Evolutionary conservation across 2,329 filamentous ascomycete species (phyloP), one percentile per base, ranked within the genome.

Genomic region (Rhynchosporium secalis): DNA sequence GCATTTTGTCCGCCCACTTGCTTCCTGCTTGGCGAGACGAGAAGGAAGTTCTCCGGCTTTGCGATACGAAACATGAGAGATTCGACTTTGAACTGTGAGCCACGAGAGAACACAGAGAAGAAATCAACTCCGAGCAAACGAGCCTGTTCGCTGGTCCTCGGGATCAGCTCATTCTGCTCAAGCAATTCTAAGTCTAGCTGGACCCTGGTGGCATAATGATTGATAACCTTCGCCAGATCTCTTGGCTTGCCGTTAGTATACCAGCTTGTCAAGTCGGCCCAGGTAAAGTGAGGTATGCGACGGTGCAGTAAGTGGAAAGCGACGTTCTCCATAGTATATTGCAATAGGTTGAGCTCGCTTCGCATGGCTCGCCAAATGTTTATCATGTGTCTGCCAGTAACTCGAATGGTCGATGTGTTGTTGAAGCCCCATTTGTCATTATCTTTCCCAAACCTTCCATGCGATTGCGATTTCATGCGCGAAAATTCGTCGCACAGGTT

Each of bases 51-150:
- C 75, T 99, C 95, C 0, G 95, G 93, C 74, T 99, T 99, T 48
- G 95, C 94, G 69, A 99, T 97, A 48, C 95, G 87, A 72, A 98
- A 97, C 95, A 99, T 98, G 70, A 97, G 87, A 1, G 94, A 97
- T 76, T 99, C 95, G 46, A 99, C 95, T 75, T 99, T 99, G 83
- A 96, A 98, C 73, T 99, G 95, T 0, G 93, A 98, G 15, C 95
- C 95, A 60, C 95, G 85, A 5, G 91, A 94, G 72, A 97, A 95
- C 60, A 99, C 95, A 0, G 93, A 96, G 75, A 94, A 96, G 78
- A 99, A 99, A 76, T 99, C 95, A 0, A 98, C 90, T 0, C 95
- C 95, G 3, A 99, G 82, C 10, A 99, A 80, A 10, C 95, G 87
- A 8, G 95, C 95, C 75, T 99, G 95, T 75, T 99, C 95, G 70